phyloP scores from a whole-genome alignment of 345 rosid genomes.

The Populus davidiana region DNA sequence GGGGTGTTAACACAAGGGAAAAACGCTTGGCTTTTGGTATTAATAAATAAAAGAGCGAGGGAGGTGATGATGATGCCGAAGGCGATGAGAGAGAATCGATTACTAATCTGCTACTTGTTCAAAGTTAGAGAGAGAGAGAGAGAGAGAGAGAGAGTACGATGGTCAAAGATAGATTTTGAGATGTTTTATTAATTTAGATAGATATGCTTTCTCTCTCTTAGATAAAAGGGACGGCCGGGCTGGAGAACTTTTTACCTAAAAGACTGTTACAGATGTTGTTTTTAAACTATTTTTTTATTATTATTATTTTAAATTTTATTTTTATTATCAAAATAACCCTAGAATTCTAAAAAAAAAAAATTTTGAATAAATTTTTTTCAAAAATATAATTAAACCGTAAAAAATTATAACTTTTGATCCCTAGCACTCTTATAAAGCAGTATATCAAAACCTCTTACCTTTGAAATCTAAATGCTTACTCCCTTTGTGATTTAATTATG shows the following conservation, averaged over 20 bases:
- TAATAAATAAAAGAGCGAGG: constrained; percentile 15
- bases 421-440: too few relatives aligned
- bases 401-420: too few relatives aligned
- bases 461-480: too few relatives aligned
- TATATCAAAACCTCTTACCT: too few relatives aligned
- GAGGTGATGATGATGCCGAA: constrained; percentile 3
- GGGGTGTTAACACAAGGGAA: neutral
- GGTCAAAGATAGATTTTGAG: constrained; percentile 33
- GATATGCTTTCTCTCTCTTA: neutral
- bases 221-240: neutral
- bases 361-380: too few relatives aligned
- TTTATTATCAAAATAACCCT: too few relatives aligned
- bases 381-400: too few relatives aligned
- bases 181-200: constrained; percentile 1
- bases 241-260: neutral
- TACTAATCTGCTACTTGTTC: neutral
- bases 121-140: constrained; percentile 21
- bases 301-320: too few relatives aligned
- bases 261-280: too few relatives aligned
- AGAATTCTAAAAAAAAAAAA: too few relatives aligned
- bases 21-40: neutral
- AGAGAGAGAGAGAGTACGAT: constrained; percentile 17
- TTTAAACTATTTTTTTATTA: too few relatives aligned
- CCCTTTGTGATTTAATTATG: too few relatives aligned
- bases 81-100: neutral